These are phyloP conservation scores for Hsuehochloa calcarea DNA, from an alignment of 176 grass and related monocot species.

Conservation along the genomic window DNA sequence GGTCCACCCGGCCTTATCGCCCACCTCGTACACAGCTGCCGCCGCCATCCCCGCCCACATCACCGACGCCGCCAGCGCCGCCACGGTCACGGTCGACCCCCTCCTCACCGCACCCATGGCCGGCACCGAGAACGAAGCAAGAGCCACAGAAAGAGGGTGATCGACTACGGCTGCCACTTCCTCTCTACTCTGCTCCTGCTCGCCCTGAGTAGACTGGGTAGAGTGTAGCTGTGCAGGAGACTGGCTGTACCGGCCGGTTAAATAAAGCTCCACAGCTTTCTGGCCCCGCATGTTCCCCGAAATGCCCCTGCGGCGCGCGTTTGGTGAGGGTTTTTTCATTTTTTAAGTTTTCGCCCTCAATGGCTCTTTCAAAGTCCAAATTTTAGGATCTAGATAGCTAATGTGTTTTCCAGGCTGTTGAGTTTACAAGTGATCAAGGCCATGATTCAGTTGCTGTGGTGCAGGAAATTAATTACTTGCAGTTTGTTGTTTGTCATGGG, in stretches of 20 bases:
- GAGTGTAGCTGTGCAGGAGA: not conserved
- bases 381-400: not conserved
- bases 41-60: constrained; percentile 36
- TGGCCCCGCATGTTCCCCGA: not conserved
- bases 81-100: not conserved
- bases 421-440: not conserved
- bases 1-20: constrained; percentile 61
- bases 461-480: not conserved
- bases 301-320: not conserved
- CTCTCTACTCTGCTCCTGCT: not conserved
- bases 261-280: constrained; percentile 30
- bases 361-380: not conserved
- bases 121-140: not conserved
- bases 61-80: not conserved
- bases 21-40: constrained; percentile 59
- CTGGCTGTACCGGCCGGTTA: constrained; percentile 1
- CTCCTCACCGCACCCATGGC: constrained; percentile 28
- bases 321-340: not conserved
- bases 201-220: not conserved
- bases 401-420: too few relatives aligned
- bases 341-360: too few relatives aligned
- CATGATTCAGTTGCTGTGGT: not conserved
- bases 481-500: not conserved
- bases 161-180: not conserved
- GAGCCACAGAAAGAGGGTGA: not conserved